Evolutionary conservation across 176 grass and related monocot species (phyloP).

Genomic region (Triticum timopheevii): DNA sequence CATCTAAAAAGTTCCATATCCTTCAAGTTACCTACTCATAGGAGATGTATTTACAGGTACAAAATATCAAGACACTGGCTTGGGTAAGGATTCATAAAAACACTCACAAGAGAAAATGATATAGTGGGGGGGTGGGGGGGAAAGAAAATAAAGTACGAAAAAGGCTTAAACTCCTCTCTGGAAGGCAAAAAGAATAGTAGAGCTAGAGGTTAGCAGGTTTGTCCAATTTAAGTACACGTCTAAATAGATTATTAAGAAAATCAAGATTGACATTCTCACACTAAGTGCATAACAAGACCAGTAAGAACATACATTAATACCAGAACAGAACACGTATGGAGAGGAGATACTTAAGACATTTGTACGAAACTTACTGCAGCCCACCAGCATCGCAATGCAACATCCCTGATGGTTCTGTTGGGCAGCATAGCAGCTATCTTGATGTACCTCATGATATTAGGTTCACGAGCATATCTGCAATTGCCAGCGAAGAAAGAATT

Average conservation of each 20-base stretch:
- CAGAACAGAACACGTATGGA: neutral
- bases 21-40: neutral
- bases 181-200: neutral
- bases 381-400: conserved; percentile 88
- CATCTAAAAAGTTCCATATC: neutral
- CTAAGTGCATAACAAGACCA: neutral
- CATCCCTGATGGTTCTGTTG: conserved; percentile 89
- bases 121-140: neutral
- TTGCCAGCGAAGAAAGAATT: conserved; percentile 27
- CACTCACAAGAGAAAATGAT: neutral
- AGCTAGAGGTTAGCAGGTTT: neutral
- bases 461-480: conserved; percentile 74
- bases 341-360: neutral
- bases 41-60: neutral
- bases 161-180: neutral
- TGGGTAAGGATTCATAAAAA: neutral
- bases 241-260: conserved; percentile 1
- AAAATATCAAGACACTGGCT: neutral
- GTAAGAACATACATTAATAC: neutral
- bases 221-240: neutral
- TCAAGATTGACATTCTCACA: neutral
- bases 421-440: conserved; percentile 94
- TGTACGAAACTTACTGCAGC: conserved; percentile 59
- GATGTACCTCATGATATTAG: conserved; percentile 95
- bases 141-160: neutral